phyloP scores from a whole-genome alignment of 208 protist species.

The Trypanosoma melophagium region DNA sequence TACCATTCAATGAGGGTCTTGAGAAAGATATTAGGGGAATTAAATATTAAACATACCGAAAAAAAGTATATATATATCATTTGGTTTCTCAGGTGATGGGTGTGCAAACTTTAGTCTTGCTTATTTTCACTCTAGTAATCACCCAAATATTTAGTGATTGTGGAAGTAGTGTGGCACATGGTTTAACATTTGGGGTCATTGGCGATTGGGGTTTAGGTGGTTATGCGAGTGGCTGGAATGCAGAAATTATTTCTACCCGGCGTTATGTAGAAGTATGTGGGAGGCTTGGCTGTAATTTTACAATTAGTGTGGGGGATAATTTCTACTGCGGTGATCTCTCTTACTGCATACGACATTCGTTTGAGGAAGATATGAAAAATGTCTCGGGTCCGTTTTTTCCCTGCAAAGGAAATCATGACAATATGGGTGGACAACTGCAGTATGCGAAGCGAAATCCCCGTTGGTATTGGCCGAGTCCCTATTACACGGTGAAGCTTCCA shows the following conservation, averaged over 20 bases:
- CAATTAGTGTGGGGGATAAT: conserved; percentile 29
- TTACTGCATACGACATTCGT: conserved; percentile 26
- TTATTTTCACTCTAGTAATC: neutral
- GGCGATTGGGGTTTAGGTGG: conserved; percentile 31
- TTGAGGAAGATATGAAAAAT: conserved; percentile 29
- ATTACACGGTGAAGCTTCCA: conserved; percentile 30
- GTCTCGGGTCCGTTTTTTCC: conserved; percentile 28
- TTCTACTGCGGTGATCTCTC: conserved; percentile 24
- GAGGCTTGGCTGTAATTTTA: conserved; percentile 29
- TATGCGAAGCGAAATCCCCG: conserved; percentile 18
- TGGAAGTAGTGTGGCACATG: conserved; percentile 5
- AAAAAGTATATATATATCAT: too few species aligned
- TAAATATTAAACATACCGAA: too few species aligned
- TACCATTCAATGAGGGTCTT: too few species aligned
- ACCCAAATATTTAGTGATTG: neutral
- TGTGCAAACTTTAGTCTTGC: neutral
- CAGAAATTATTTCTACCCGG: conserved; percentile 22
- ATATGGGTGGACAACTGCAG: conserved; percentile 16
- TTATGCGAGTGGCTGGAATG: conserved; percentile 1
- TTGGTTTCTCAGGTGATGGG: too few species aligned
- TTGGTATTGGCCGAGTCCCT: conserved; percentile 23
- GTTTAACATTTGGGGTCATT: conserved; percentile 29
- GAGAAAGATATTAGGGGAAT: too few species aligned
- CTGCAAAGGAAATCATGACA: conserved; percentile 28
- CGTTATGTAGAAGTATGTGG: conserved; percentile 22